Conservation (phyloP, 345 rosid species). For the Bruguiera sexangula region DNA sequence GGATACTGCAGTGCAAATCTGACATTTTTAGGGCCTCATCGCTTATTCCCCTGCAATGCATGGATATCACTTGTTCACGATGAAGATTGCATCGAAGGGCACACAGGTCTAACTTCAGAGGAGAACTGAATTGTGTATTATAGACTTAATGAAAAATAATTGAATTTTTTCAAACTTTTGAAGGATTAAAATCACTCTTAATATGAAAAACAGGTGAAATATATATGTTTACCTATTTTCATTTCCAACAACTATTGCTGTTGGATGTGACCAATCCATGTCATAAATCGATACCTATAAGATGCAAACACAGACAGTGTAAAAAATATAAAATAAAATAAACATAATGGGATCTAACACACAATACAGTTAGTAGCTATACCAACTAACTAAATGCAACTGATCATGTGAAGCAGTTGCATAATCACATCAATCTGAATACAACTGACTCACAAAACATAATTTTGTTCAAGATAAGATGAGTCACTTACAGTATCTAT, state of each 20-base stretch:
- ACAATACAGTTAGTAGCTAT: neutral
- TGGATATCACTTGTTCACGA: no score
- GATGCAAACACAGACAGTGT: conserved; percentile 6
- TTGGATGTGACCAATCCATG: conserved; percentile 93
- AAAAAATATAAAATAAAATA: neutral
- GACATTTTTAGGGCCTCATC: conserved; percentile 72
- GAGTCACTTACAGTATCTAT: conserved; percentile 61
- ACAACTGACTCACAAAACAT: neutral
- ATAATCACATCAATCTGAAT: neutral
- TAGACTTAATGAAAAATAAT: neutral
- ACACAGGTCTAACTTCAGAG: no score
- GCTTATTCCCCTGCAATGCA: conserved; percentile 71
- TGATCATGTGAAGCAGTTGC: neutral
- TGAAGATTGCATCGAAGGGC: no score
- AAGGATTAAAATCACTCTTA: neutral
- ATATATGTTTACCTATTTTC: conserved; percentile 52
- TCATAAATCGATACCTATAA: conserved; percentile 75
- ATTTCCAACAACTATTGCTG: conserved; percentile 94
- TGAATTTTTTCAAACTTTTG: neutral
- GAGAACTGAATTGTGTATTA: no score
- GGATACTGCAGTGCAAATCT: conserved; percentile 80
- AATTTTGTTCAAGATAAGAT: neutral
- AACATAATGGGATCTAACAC: neutral
- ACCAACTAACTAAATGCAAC: neutral
- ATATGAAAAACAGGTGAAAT: neutral